phyloP scores from a whole-genome alignment of 768 basidiomycete genomes.

The Mycena galericulata region DNA sequence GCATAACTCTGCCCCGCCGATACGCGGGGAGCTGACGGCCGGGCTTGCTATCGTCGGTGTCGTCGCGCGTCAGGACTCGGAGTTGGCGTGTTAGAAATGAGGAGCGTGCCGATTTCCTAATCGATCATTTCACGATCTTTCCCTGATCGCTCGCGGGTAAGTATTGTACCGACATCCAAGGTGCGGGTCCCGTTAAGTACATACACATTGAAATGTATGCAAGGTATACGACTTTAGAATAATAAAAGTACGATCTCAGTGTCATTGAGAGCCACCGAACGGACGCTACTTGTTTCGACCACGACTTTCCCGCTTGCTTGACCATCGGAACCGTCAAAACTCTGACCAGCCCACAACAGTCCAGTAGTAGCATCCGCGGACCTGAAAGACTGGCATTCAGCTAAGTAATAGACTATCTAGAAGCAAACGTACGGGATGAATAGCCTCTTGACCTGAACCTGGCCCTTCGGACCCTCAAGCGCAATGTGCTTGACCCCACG shows the following conservation, averaged over 20 bases:
- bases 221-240: background rate
- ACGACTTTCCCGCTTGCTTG: conserved; percentile 16
- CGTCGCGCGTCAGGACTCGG: conserved; percentile 26
- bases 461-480: background rate
- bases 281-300: background rate
- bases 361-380: conserved; percentile 45
- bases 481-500: conserved; percentile 18
- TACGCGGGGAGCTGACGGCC: conserved; percentile 59
- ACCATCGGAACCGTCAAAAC: conserved; percentile 48
- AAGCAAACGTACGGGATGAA: conserved; percentile 24
- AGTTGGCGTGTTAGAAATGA: background rate
- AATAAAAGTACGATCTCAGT: conserved; percentile 26
- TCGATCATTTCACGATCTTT: background rate
- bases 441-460: conserved; percentile 18
- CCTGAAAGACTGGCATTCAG: conserved; percentile 18
- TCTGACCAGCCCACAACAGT: conserved; percentile 52
- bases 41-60: conserved; percentile 39
- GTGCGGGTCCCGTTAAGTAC: too few species aligned
- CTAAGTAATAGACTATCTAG: background rate
- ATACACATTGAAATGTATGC: too few species aligned
- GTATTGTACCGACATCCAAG: background rate
- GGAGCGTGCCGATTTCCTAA: background rate
- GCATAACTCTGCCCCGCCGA: conserved; percentile 77
- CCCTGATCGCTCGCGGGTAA: background rate
- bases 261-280: conserved; percentile 15